A percentile compares a stretch with the other conserved stretches of the same genome.
phyloP scores from a whole-genome alignment of 2,329 filamentous ascomycete genomes.

The Penicillium hordei region DNA sequence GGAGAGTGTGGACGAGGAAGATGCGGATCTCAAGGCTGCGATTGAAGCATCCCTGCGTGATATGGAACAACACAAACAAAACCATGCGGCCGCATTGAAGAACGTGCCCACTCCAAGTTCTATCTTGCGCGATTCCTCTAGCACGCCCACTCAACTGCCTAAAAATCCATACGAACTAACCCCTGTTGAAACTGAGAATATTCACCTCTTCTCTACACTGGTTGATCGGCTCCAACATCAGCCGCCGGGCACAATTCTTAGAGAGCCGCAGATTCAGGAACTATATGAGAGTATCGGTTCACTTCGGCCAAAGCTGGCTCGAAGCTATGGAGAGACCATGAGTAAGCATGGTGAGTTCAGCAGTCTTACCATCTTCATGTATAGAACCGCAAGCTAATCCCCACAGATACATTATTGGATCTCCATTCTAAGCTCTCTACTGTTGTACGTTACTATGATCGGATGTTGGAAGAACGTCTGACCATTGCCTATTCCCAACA shows the following conservation, averaged over 20 bases:
- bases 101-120: conserved; percentile 65
- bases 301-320: conserved; percentile 85
- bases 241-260: conserved; percentile 89
- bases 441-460: conserved; percentile 94
- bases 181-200: conserved; percentile 92
- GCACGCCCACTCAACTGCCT: conserved; percentile 54
- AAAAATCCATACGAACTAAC: conserved; percentile 96
- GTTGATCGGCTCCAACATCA: conserved; percentile 95
- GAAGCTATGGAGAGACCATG: conserved; percentile 98
- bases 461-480: conserved; percentile 93
- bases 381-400: conserved; percentile 20
- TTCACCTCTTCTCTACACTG: conserved; percentile 90
- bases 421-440: conserved; percentile 93
- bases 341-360: conserved; percentile 82
- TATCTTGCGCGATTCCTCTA: conserved; percentile 50
- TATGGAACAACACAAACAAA: conserved; percentile 97
- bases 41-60: conserved; percentile 93
- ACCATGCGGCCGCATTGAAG: conserved; percentile 79
- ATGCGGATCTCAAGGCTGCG: conserved; percentile 88
- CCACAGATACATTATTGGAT: conserved; percentile 81
- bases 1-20: conserved; percentile 67
- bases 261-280: conserved; percentile 97
- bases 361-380: neutral
- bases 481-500: conserved; percentile 91
- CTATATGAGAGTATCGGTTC: conserved; percentile 96